Percentiles rank a stretch among this genome's conserved stretches.
These are phyloP conservation scores for Eucalyptus coolabah DNA, from an alignment of 345 rosid genomes.

Conservation along the genomic window DNA sequence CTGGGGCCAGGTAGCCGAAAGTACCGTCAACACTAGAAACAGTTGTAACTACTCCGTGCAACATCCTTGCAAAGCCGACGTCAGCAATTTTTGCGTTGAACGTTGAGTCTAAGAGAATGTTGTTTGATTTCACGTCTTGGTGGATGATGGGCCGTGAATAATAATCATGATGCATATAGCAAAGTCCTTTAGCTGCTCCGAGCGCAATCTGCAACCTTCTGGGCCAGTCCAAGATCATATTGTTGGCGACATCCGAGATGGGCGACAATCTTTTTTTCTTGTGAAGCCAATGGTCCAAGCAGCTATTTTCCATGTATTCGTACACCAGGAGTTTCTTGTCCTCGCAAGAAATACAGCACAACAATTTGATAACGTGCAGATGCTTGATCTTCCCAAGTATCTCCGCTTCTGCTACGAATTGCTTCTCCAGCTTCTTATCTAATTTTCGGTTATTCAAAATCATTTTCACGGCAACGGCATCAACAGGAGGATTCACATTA, in stretches of 20 bases:
- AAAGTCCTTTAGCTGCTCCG: neutral
- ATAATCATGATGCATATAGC: neutral
- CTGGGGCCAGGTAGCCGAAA: slow-evolving; percentile 52
- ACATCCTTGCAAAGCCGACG: slow-evolving; percentile 51
- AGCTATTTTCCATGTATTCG: slow-evolving; percentile 42
- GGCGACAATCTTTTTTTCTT: neutral
- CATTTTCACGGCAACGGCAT: slow-evolving; percentile 35
- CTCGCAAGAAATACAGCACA: slow-evolving; percentile 41
- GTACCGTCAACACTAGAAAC: slow-evolving; percentile 49
- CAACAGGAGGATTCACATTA: neutral
- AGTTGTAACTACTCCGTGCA: slow-evolving; percentile 24
- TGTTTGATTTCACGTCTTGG: neutral
- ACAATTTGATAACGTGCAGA: slow-evolving; percentile 38
- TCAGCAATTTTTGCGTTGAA: slow-evolving; percentile 51
- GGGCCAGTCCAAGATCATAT: neutral
- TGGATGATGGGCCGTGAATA: neutral
- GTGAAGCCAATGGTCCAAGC: slow-evolving; percentile 45
- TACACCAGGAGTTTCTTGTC: slow-evolving; percentile 43
- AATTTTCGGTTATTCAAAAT: slow-evolving; percentile 18
- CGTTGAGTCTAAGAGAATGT: slow-evolving; percentile 18
- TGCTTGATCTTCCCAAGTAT: slow-evolving; percentile 34
- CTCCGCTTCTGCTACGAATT: slow-evolving; percentile 36
- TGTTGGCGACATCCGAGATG: neutral
- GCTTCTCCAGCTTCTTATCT: slow-evolving; percentile 26
- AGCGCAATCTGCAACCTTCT: neutral